Conservation (phyloP, 352 stramenopile genomes). For the Phytophthora quininea region DNA sequence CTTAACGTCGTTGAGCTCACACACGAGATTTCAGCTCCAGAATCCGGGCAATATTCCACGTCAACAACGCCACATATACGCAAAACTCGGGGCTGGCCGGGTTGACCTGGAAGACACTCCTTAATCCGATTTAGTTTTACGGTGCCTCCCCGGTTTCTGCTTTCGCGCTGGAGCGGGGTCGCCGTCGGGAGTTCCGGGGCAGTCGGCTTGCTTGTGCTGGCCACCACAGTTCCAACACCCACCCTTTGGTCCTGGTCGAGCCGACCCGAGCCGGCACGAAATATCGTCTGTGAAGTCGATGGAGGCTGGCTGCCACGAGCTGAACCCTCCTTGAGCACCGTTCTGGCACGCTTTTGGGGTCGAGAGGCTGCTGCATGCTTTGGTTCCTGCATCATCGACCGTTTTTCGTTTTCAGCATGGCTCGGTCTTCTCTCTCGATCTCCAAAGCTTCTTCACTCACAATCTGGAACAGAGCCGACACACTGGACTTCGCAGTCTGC, state of each 20-base stretch:
- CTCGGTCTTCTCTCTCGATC: conserved; percentile 8
- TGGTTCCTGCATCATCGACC: not conserved
- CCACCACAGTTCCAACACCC: conserved; percentile 26
- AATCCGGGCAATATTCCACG: conserved; percentile 17
- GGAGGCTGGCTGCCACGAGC: not conserved
- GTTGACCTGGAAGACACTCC: conserved; percentile 7
- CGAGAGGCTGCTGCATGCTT: not conserved
- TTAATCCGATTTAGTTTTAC: conserved; percentile 19
- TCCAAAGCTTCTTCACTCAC: conserved; percentile 18
- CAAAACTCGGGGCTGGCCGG: conserved; percentile 1
- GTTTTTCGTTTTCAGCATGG: conserved; percentile 6
- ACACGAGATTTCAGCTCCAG: conserved; percentile 15
- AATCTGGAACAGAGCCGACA: conserved; percentile 11
- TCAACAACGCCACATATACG: conserved; percentile 11
- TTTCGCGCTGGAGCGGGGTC: not conserved
- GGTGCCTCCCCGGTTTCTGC: conserved; percentile 10
- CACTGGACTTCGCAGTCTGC: conserved; percentile 9
- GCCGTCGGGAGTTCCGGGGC: not conserved
- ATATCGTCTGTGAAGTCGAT: conserved; percentile 3
- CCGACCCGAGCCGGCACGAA: conserved; percentile 5
- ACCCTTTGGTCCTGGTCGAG: conserved; percentile 3
- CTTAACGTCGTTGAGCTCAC: conserved; percentile 20
- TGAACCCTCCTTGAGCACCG: not conserved
- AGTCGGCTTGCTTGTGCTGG: conserved; percentile 15
- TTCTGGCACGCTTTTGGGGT: conserved; percentile 3